These are phyloP conservation scores for Naganishia onofrii DNA, from an alignment of 768 basidiomycete species.

Conservation along the genomic window DNA sequence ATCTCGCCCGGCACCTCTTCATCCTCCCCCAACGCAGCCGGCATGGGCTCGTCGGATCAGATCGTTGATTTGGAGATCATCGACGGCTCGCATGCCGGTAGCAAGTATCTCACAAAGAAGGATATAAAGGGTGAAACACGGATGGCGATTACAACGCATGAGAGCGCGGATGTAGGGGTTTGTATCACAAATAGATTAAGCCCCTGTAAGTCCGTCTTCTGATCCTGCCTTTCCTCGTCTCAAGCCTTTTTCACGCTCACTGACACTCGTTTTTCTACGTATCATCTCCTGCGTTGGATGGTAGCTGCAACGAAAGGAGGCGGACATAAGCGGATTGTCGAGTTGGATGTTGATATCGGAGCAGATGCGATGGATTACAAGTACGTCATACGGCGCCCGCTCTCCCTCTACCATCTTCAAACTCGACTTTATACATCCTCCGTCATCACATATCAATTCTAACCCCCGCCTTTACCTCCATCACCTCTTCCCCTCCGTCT, in stretches of 20 bases:
- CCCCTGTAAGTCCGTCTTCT: slow-evolving; percentile 59
- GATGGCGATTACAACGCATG: slow-evolving; percentile 88
- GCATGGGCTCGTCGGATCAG: slow-evolving; percentile 60
- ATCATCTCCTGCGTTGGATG: neutral
- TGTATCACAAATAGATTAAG: slow-evolving; percentile 84
- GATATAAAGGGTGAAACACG: slow-evolving; percentile 84
- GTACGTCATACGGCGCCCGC: slow-evolving; percentile 55
- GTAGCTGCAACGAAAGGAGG: neutral
- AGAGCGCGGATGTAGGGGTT: slow-evolving; percentile 90
- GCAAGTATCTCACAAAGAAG: slow-evolving; percentile 85
- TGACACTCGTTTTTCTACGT: neutral
- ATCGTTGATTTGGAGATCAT: slow-evolving; percentile 91
- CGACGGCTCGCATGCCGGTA: slow-evolving; percentile 77
- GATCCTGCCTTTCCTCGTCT: no score
- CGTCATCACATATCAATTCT: no score
- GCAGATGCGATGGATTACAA: slow-evolving; percentile 99
- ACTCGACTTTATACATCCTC: no score
- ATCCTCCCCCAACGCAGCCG: neutral
- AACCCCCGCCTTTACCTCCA: no score
- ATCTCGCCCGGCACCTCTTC: slow-evolving; percentile 59
- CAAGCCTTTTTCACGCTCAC: neutral
- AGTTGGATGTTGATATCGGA: slow-evolving; percentile 95
- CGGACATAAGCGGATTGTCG: slow-evolving; percentile 61
- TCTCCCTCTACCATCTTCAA: no score
- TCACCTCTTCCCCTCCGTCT: no score